Base-by-base conservation (phyloP, 73 alveolate species). In the Tetrahymena thermophila region DNA sequence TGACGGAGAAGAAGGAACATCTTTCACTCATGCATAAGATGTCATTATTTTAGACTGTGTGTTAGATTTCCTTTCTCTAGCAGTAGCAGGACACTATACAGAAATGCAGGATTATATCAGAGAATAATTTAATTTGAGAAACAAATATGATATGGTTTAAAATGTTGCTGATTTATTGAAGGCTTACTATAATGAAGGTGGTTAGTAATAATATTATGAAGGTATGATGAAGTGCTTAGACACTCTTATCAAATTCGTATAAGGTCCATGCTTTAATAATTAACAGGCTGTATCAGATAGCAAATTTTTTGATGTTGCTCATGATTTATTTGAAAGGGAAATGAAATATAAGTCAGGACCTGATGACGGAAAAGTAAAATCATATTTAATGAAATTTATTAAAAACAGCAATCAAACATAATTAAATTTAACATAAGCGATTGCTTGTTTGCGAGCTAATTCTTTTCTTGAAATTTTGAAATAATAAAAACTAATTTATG, bases 221-320 rank as follows among this genome's bases (percentile, higher is more conserved):
- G 83, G 85, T 56, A 95, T 96, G 95, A 94, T 96, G n/a, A 85
- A 95, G 34, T 96, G 98, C 94, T 93, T 95, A 34, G 96, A 96
- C 17, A 95, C 98, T 35, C 85, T 96, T 16, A 96, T 95, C 84
- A 97, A 96, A 94, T 96, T 95, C 16, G 96, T 96, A 1, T 95
- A 96, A 31, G 98, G 98, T 10, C 98, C 98, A 35, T 96, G 98
- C 71, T 85, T 44, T 23, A 96, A 96, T 57, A 96, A 96, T 57
- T 94, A 96, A 84, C 58, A 71, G 35, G 97, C 95, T 35, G 94
- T 96, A n/a, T 84, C 96, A 10, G 97, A 96, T 35, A 57, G 97
- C 35, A 95, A 96, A 93, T 96, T 96, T 56, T 58, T 96, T 57
- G 98, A 96, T 56, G 93, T 96, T 31, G 97, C 98, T 34, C 96